Evolutionary conservation across 192 early-diverging fungal species (phyloP).

Genomic region (Umbelopsis ramanniana): DNA sequence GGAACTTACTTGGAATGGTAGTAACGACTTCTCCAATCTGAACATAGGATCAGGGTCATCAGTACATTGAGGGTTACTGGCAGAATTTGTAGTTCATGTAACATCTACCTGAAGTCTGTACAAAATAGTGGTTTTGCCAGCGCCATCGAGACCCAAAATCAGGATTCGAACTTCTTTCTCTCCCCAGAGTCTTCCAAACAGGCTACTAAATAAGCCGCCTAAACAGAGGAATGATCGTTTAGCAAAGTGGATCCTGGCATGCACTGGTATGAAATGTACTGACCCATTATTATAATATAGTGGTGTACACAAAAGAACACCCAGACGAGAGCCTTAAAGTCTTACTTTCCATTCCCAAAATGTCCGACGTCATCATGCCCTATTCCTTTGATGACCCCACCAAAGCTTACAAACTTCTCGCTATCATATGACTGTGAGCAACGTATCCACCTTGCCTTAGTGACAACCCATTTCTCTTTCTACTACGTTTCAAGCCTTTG

Average conservation of each 20-base stretch:
- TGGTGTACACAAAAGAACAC: not conserved
- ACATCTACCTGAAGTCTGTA: slow-evolving; percentile 88
- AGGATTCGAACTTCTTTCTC: slow-evolving; percentile 95
- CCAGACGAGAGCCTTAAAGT: too few species aligned
- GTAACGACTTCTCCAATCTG: slow-evolving; percentile 97
- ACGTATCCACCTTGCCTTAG: too few species aligned
- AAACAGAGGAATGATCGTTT: slow-evolving; percentile 9
- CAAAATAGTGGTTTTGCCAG: slow-evolving; percentile 97
- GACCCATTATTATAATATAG: slow-evolving; percentile 7
- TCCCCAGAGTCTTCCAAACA: slow-evolving; percentile 85
- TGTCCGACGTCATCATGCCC: slow-evolving; percentile 21
- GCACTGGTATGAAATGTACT: not conserved
- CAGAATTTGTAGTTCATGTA: slow-evolving; percentile 50
- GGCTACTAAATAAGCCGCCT: slow-evolving; percentile 76
- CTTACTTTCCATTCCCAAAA: not conserved
- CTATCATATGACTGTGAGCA: too few species aligned
- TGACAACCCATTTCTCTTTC: too few species aligned
- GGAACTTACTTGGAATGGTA: slow-evolving; percentile 86
- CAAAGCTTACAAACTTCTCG: too few species aligned
- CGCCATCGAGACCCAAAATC: slow-evolving; percentile 94
- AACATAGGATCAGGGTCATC: slow-evolving; percentile 50
- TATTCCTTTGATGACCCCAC: not conserved
- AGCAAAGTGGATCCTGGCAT: not conserved
- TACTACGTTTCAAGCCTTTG: too few species aligned
- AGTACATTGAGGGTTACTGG: not conserved